Evolutionary conservation across 805 yeast species (phyloP).

Genomic region (Lachancea thermotolerans): DNA sequence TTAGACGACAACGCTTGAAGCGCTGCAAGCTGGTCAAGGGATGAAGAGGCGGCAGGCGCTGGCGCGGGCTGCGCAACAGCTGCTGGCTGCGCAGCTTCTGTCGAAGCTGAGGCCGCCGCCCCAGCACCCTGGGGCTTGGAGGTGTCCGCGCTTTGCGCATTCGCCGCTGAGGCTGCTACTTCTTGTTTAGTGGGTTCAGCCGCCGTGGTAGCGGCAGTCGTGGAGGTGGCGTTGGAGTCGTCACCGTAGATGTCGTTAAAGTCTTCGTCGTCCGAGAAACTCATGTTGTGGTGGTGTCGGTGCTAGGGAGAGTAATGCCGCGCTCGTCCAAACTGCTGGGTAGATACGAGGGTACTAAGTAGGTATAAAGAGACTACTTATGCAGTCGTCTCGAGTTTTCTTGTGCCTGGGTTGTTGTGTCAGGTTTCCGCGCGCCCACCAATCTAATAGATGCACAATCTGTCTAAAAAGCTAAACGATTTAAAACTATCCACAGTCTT

Average conservation of each 20-base stretch:
- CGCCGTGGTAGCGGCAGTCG: constrained; percentile 10
- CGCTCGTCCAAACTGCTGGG: constrained; percentile 13
- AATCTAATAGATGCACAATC: constrained; percentile 5
- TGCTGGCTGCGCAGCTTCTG: constrained; percentile 3
- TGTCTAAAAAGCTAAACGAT: constrained; percentile 9
- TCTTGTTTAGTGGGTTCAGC: constrained; percentile 12
- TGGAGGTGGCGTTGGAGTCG: constrained; percentile 19
- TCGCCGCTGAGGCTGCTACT: constrained; percentile 3
- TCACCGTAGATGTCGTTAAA: constrained; percentile 81
- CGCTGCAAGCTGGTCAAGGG: constrained; percentile 31
- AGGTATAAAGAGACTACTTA: constrained; percentile 7
- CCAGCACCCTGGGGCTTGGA: constrained; percentile 1
- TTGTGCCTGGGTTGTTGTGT: not conserved
- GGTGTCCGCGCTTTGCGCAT: not conserved
- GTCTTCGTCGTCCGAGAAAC: constrained; percentile 82
- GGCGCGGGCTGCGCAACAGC: constrained; percentile 5
- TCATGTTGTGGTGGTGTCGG: constrained; percentile 36
- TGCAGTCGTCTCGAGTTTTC: not conserved
- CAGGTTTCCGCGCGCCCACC: not conserved
- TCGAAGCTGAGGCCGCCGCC: not conserved
- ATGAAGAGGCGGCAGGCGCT: constrained; percentile 11
- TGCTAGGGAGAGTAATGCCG: not conserved
- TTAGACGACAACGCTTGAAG: constrained; percentile 31
- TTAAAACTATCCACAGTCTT: constrained; percentile 2
- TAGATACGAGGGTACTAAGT: constrained; percentile 8